Base-by-base conservation (phyloP, 2,329 filamentous ascomycete genomes). In the Fusarium tanahbumbuense region DNA sequence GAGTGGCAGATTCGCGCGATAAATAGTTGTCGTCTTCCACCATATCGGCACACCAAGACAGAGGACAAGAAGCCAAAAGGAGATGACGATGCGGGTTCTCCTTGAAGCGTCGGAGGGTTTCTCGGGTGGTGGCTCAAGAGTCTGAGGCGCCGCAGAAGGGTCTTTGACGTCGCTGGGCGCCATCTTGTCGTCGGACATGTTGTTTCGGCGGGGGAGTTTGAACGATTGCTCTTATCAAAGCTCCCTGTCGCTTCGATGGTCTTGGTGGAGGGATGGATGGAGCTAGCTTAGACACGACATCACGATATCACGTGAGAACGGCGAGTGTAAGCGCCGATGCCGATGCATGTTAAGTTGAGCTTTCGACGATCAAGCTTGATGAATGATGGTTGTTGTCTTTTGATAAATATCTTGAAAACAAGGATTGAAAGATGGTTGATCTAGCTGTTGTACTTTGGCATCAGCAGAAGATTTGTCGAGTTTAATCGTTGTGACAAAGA, bases 11-110 rank as follows among this genome's bases (percentile, higher is more conserved):
- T 90, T 87, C 15, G 95, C 94, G 58, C 96, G 89, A 79, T 97
- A 94, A 58, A 98, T 97, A 1, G 92, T 92, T 6, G 96, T 99
- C 1, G 96, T 98, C 79, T 90, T 90, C 90, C 93, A 97, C 96
- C 96, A 99, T 87, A 97, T 91, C 60, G 96, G 96, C 71, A 99
- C 80, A 5, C 96, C 96, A 8, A 99, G 82, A 30, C 91, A 87
- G 9, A 97, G 78, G 9, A 97, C 93, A 40, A 98, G 89, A 8
- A 89, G 83, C 96, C 96, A 99, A 80, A 98, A 98, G 11, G 95
- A 95, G 67, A 92, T 79, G 67, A 99, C 90, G 53, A 98, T 91
- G 67, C 85, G 85, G 49, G 89, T 88, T 57, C 96, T 91, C 61
- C 91, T 88, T 76, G 87, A 88, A 54, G 91, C 84, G 68, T 91